Base-by-base conservation (phyloP, 805 yeast genomes). In the Kuraishia molischiana region DNA sequence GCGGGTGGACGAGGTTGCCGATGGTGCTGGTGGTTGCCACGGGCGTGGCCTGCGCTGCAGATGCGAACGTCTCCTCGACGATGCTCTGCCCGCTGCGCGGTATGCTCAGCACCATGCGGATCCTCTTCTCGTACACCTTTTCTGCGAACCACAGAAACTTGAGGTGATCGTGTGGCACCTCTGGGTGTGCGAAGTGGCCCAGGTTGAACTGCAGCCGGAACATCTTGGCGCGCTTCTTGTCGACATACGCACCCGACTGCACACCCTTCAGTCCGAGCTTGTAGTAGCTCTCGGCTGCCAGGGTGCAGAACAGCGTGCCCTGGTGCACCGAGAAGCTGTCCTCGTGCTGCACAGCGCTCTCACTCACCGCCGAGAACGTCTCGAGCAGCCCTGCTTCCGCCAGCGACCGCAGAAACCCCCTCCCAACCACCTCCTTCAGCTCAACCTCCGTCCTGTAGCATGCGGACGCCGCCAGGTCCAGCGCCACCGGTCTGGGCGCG, bases 261-360 rank as follows among this genome's bases (percentile, higher is more conserved):
- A 39, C 46, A 2, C 66, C 66, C 8, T 40, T 39, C 4, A 65
- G 43, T 1, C 70, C 70, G 1, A 62, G 50, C 28, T 44, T 42
- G 24, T 46, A 41, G 42, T 61, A 64, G 1, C 52, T 42, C 8
- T 51, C 58, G 8, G 49, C 38, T 8, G 61, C 50, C 11, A 64
- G 38, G 6, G 57, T 54, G 19, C 65, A 28, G 15, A 49, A 45
- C 24, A 64, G 36, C 1, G 31, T 24, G 5, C 61, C 60, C 14
- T 46, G 34, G 4, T 43, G 37, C 4, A 64, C 38, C 4, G 60
- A 50, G 29, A 61, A 32, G 5, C 53, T 46, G 36, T 61, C 58
- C 37, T 61, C 52, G 39, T 56, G 56, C 11, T 22, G 26, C 10
- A 22, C 11, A 11, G 26, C 8, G 26, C 10, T 8, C 10, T 8